Evolutionary conservation across 1,139 yeast genomes (phyloP), one percentile per base, ranked within the genome.

Genomic region (Hanseniaspora sp.): DNA sequence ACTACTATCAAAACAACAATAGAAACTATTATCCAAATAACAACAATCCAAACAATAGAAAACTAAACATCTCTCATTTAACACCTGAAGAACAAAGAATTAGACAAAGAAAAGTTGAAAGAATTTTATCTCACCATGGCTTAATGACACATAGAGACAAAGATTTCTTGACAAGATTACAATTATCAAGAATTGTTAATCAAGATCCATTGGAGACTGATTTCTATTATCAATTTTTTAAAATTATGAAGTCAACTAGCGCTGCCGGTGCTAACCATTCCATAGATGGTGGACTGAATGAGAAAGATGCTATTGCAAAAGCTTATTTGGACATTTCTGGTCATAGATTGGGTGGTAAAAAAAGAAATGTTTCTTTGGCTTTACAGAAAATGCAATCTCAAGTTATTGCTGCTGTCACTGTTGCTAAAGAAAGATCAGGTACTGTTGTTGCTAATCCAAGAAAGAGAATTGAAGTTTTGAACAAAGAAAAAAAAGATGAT

Each of bases 201-300:
- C 97, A 90, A 56, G 98, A 94, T 68, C 98, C 98, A 11, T 87
- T 86, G 68, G 88, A 87, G 64, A 98, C 92, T 68, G 98, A 94
- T 71, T 94, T 92, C 64, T 92, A 92, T 67, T 88, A 86, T 64
- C 97, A 92, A 69, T 96, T 94, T 43, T 86, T 80, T 71, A 86
- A 90, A 65, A 88, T 92, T 48, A 79, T 92, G 64, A 76, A 71
- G 70, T 76, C 71, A 69, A 79, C 70, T 70, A 42, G 40, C n/a
- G 46, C 41, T 12, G n/a, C 45, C 13, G 47, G 37, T 2, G 47
- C 41, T 35, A 53, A 53, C 28, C 46, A 48, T 28, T 46, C 46
- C 2, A 17, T 48, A 12, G 48, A 42, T 28, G 15, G 29, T 9
- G 48, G 48, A 17, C 44, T 51, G 48, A 51, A 44, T 33, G 54